Percentiles rank a stretch among this genome's conserved stretches.
These are phyloP conservation scores for Exophiala sp. DNA, from an alignment of 2,329 filamentous ascomycete genomes.

Conservation along the genomic window DNA sequence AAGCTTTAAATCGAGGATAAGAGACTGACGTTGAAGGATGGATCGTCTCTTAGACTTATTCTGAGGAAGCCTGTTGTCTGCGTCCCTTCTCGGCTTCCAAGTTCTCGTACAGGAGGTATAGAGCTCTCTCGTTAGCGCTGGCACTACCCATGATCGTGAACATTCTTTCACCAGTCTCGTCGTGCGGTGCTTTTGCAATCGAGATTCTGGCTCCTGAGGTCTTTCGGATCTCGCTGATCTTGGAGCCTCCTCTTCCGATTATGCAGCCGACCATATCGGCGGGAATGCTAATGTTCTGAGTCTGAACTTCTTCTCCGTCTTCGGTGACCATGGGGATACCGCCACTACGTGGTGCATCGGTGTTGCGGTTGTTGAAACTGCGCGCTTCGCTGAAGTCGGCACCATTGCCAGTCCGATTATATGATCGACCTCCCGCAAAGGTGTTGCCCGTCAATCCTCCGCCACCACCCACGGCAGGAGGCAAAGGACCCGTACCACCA, in stretches of 20 bases:
- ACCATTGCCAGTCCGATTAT: conserved; percentile 92
- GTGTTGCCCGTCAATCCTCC: conserved; percentile 36
- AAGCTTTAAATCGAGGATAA: not conserved
- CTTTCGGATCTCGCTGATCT: conserved; percentile 98
- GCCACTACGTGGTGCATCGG: conserved; percentile 52
- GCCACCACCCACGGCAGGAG: conserved; percentile 45
- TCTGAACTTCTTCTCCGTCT: conserved; percentile 96
- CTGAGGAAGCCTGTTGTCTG: conserved; percentile 72
- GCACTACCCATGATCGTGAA: conserved; percentile 98
- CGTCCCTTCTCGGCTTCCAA: conserved; percentile 99
- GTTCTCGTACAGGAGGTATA: conserved; percentile 97
- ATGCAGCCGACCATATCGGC: conserved; percentile 99
- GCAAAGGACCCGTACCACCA: conserved; percentile 52
- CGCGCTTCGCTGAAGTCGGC: conserved; percentile 91
- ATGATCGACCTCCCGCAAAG: conserved; percentile 61
- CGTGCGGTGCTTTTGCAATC: conserved; percentile 94
- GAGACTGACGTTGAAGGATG: not conserved
- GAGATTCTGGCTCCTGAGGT: conserved; percentile 95
- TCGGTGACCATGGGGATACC: conserved; percentile 87
- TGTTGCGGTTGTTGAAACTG: conserved; percentile 67
- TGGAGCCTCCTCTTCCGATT: conserved; percentile 89
- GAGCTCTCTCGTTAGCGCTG: conserved; percentile 88
- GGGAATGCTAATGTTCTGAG: conserved; percentile 98
- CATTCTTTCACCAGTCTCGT: conserved; percentile 97
- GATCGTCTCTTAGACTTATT: conserved; percentile 38